Evolutionary conservation across 345 rosid genomes (phyloP), one percentile per base, ranked within the genome.

Genomic region (Citrus cavaleriei): DNA sequence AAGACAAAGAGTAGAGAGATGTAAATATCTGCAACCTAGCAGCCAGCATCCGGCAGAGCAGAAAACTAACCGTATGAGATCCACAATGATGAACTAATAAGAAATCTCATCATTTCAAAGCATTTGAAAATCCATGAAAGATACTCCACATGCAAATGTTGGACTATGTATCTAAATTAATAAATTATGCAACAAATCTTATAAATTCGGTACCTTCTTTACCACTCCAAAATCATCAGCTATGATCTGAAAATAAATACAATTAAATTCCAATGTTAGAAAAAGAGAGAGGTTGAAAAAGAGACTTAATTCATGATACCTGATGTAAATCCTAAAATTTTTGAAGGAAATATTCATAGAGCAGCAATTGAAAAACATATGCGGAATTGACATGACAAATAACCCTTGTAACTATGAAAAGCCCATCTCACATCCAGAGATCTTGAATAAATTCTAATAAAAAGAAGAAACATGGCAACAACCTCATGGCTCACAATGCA

Each of bases 191-290:
- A 60, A 58, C 69, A 68, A 61, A n/a, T n/a, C 32, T 27, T 42
- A 54, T 19, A 54, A 66, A 62, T 59, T 16, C 2, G 0, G 6
- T 90, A 96, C 99, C 98, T 96, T 88, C 91, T 96, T 96, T 73
- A 91, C 32, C 65, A 96, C 91, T 74, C 97, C 97, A 57, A 96
- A 86, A 87, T 96, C 99, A 38, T 96, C 97, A 59, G 85, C 85
- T 76, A 95, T 79, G 69, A 94, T 92, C 99, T 96, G 98, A 40
- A 46, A 83, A 76, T 84, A 59, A 80, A 51, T 70, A 84, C 19
- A 77, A 78, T 72, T 22, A 46, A 73, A 81, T 40, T 21, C 27
- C 22, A 58, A 61, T 54, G 70, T 77, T 70, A 82, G 77, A 70
- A 57, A n/a, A 10, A 46, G 66, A 37, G 66, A 37, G 40, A 74